A percentile compares a stretch with the other conserved stretches of the same genome.
These are phyloP conservation scores for Dovyalis caffra DNA, from an alignment of 345 rosid species.

Conservation along the genomic window DNA sequence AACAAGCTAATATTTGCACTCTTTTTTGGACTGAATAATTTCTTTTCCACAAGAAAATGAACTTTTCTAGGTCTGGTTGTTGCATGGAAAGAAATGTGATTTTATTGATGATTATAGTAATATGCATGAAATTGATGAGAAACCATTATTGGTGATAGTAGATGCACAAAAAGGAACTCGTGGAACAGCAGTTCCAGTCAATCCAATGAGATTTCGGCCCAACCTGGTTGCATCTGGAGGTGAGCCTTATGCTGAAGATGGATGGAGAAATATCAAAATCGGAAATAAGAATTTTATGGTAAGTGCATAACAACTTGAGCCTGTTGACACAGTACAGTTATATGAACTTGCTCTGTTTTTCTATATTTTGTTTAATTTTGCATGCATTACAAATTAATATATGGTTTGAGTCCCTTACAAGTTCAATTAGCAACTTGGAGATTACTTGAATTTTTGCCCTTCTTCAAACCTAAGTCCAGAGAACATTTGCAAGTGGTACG, in stretches of 20 bases:
- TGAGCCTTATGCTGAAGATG: slow-evolving; percentile 80
- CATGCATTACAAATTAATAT: too few relatives aligned
- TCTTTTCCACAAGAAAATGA: background rate
- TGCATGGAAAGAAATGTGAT: background rate
- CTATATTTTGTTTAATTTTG: too few relatives aligned
- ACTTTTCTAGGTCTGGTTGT: background rate
- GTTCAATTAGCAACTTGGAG: too few relatives aligned
- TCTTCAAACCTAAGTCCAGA: too few relatives aligned
- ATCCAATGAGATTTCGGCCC: slow-evolving; percentile 78
- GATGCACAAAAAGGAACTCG: slow-evolving; percentile 25
- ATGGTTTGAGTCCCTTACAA: too few relatives aligned
- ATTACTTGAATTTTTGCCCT: too few relatives aligned
- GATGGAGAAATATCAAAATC: slow-evolving; percentile 65
- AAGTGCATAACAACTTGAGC: slow-evolving; percentile 24
- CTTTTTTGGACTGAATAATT: background rate
- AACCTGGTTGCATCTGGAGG: slow-evolving; percentile 77
- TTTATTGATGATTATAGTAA: background rate
- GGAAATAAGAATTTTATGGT: slow-evolving; percentile 59
- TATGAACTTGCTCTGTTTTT: too few relatives aligned
- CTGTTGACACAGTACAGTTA: too few relatives aligned
- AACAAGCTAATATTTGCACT: background rate
- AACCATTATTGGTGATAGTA: slow-evolving; percentile 26
- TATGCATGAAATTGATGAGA: background rate
- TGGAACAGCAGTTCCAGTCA: slow-evolving; percentile 34
- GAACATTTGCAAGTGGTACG: too few relatives aligned